phyloP scores from a whole-genome alignment of 495 filamentous ascomycete species.

The Friedmanniomyces simplex region DNA sequence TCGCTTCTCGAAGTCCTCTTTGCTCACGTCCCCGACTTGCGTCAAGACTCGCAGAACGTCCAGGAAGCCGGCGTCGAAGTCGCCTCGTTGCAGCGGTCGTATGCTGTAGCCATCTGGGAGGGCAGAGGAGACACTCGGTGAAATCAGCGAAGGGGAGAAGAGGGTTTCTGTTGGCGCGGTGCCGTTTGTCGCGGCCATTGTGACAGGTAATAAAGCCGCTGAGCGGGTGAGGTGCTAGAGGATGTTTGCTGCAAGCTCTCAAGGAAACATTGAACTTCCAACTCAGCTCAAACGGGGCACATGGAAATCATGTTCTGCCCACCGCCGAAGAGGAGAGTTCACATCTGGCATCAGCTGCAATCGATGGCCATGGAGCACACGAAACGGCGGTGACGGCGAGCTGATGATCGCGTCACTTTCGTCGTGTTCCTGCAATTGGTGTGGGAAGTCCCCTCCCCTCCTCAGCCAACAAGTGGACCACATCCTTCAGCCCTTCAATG shows the following conservation, averaged over 20 bases:
- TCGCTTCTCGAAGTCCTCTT: constrained; percentile 62
- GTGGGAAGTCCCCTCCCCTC: too few relatives aligned
- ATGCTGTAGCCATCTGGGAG: constrained; percentile 75
- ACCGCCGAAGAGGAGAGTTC: background rate
- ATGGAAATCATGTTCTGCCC: too few relatives aligned
- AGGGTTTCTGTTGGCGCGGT: constrained; percentile 42
- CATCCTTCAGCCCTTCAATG: too few relatives aligned
- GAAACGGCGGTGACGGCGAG: background rate
- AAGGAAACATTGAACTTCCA: background rate
- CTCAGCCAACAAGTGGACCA: too few relatives aligned
- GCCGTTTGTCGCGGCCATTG: constrained; percentile 10
- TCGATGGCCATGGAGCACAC: background rate
- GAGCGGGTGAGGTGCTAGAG: background rate
- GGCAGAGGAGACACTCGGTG: constrained; percentile 54
- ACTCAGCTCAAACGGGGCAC: background rate
- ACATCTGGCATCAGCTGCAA: background rate
- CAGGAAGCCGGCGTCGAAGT: constrained; percentile 72
- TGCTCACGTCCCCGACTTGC: constrained; percentile 76
- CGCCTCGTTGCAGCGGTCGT: constrained; percentile 65
- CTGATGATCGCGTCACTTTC: too few relatives aligned
- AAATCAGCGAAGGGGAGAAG: constrained; percentile 69
- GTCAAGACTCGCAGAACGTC: constrained; percentile 87
- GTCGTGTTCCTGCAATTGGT: too few relatives aligned
- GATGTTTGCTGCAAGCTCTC: constrained; percentile 1
- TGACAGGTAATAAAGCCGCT: too few relatives aligned